A percentile compares a stretch with the other conserved stretches of the same genome.
Conservation (phyloP, 768 basidiomycete genomes). For the Auriscalpium vulgare region DNA sequence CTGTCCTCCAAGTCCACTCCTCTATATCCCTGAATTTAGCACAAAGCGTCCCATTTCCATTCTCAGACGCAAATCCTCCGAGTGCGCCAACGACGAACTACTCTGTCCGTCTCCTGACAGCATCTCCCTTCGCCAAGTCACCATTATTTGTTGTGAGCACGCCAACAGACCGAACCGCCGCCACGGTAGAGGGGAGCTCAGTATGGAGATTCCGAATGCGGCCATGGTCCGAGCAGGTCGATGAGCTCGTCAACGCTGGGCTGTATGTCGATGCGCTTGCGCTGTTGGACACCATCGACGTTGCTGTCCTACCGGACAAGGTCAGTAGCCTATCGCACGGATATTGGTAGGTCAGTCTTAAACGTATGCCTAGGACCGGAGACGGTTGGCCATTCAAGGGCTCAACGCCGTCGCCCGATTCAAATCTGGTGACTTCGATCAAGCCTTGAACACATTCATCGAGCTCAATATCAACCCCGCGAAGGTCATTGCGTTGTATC, state of each 20-base stretch:
- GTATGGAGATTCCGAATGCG: slow-evolving; percentile 73
- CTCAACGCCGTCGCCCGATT: slow-evolving; percentile 79
- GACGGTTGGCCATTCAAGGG: slow-evolving; percentile 52
- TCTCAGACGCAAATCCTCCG: slow-evolving; percentile 27
- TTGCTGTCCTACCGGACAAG: slow-evolving; percentile 53
- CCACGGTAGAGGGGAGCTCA: slow-evolving; percentile 62
- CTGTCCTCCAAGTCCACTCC: slow-evolving; percentile 64
- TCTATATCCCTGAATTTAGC: slow-evolving; percentile 53
- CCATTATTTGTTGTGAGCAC: slow-evolving; percentile 61
- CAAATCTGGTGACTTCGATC: slow-evolving; percentile 55
- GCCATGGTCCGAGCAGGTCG: slow-evolving; percentile 74
- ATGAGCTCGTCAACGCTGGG: slow-evolving; percentile 66
- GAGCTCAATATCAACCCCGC: slow-evolving; percentile 89
- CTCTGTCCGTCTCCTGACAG: slow-evolving; percentile 55
- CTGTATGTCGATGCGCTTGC: slow-evolving; percentile 75
- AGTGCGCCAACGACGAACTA: slow-evolving; percentile 30
- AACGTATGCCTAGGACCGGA: slow-evolving; percentile 35
- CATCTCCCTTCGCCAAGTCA: slow-evolving; percentile 44
- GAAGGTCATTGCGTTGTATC: slow-evolving; percentile 86
- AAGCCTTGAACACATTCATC: slow-evolving; percentile 81
- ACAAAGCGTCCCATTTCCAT: slow-evolving; percentile 62
- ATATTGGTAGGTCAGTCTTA: no score
- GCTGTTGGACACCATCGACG: slow-evolving; percentile 64
- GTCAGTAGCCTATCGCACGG: slow-evolving; percentile 22
- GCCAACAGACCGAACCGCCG: slow-evolving; percentile 61